These are phyloP conservation scores for Nyctanthes arbortristis DNA, from an alignment of 257 asterid genomes.

Conservation along the genomic window DNA sequence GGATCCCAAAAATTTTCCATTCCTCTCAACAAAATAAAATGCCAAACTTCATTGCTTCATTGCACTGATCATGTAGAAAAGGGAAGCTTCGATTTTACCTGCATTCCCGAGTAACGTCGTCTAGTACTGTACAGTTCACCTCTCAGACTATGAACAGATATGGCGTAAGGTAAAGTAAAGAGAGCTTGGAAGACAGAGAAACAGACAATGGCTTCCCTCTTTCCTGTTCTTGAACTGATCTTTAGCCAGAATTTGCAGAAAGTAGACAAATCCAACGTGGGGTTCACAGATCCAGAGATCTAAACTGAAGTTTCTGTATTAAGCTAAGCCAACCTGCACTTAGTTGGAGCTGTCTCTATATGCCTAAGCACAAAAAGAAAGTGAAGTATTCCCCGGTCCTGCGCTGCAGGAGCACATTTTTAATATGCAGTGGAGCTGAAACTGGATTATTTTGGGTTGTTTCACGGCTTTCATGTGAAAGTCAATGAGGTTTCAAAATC, in stretches of 20 bases:
- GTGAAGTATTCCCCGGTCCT: conserved; percentile 32
- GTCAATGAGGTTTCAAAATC: conserved; percentile 36
- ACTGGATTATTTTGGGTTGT: conserved; percentile 15
- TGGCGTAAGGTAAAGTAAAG: conserved; percentile 9
- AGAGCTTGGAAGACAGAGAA: background rate
- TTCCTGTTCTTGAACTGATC: too few species aligned
- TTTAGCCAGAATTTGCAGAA: too few species aligned
- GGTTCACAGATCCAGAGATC: conserved; percentile 29
- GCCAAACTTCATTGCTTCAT: too few species aligned
- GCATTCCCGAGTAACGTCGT: too few species aligned
- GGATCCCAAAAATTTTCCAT: conserved; percentile 26
- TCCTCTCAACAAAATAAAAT: too few species aligned
- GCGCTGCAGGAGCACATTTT: conserved; percentile 15
- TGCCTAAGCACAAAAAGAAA: conserved; percentile 33
- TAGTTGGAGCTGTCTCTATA: conserved; percentile 34
- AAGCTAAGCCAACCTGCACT: conserved; percentile 23
- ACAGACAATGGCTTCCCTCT: background rate
- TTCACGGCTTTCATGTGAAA: conserved; percentile 24
- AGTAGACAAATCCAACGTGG: background rate
- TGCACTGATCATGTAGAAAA: too few species aligned
- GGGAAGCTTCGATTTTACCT: conserved; percentile 26
- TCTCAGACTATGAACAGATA: too few species aligned
- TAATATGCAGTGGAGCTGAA: conserved; percentile 23
- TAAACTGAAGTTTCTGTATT: conserved; percentile 38
- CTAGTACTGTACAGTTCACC: too few species aligned